phyloP scores from a whole-genome alignment of 352 stramenopile genomes.

The Globisporangium paddicum region DNA sequence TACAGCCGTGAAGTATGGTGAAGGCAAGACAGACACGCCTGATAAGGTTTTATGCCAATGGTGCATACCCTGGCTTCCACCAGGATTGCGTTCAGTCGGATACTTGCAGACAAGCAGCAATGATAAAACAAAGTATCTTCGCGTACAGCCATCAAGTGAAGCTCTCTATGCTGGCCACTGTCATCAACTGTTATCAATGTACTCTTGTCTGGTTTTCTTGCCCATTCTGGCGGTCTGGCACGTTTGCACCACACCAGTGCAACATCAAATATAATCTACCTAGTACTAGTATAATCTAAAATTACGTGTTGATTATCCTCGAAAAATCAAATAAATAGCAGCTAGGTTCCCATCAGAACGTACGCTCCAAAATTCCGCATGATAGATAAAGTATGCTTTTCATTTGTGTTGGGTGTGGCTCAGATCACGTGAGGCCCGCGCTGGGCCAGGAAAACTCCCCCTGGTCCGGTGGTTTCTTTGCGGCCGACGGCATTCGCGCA shows the following conservation, averaged over 20 bases:
- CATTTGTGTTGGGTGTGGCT: conserved; percentile 1
- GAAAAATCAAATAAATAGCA: not conserved
- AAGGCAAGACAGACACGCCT: not conserved
- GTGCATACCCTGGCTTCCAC: not conserved
- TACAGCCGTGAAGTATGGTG: not conserved
- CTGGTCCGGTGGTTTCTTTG: conserved; percentile 12
- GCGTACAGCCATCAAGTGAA: no score
- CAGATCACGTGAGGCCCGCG: conserved; percentile 13
- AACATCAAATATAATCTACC: no score
- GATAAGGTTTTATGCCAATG: not conserved
- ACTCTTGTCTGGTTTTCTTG: no score
- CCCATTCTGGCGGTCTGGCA: no score
- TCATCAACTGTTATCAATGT: no score
- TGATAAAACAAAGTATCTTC: not conserved
- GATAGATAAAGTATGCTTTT: not conserved
- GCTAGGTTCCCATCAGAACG: not conserved
- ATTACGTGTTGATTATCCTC: no score
- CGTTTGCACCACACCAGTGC: no score
- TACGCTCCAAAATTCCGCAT: not conserved
- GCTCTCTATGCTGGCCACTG: no score
- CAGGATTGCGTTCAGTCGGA: not conserved
- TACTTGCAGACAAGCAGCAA: not conserved
- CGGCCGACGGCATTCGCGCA: conserved; percentile 2
- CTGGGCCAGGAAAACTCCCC: not conserved
- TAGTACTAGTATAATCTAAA: no score